These are phyloP conservation scores for Diophrys appendiculata DNA, from an alignment of 73 alveolate genomes.

Conservation along the genomic window DNA sequence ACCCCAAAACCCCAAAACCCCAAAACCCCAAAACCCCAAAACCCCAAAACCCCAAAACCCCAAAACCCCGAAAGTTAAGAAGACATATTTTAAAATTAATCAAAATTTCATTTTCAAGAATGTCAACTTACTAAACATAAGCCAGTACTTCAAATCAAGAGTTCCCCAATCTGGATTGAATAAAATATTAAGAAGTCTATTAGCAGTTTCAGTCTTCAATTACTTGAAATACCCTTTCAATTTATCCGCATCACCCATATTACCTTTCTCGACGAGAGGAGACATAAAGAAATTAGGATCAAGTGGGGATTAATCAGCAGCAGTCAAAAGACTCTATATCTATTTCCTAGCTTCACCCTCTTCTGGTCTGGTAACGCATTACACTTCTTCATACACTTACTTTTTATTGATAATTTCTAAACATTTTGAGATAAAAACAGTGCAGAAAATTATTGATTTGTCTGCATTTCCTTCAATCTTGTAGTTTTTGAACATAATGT, in stretches of 20 bases:
- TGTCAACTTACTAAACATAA: conserved; percentile 54
- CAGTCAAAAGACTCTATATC: conserved; percentile 28
- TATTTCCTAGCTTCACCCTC: conserved; percentile 49
- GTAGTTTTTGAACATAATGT: conserved; percentile 71
- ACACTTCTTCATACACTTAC: conserved; percentile 17
- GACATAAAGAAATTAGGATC: conserved; percentile 57
- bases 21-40: too few relatives aligned
- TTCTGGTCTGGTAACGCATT: too few relatives aligned
- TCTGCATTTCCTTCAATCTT: conserved; percentile 74
- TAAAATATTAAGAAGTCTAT: conserved; percentile 38
- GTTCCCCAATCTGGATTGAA: conserved; percentile 42
- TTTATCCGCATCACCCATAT: conserved; percentile 49
- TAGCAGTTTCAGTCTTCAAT: conserved; percentile 47
- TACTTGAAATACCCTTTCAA: conserved; percentile 40
- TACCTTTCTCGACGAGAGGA: conserved; percentile 22
- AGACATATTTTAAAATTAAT: too few relatives aligned
- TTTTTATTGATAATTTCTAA: conserved; percentile 50
- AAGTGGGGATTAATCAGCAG: conserved; percentile 43
- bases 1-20: too few relatives aligned
- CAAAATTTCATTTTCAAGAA: too few relatives aligned
- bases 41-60: too few relatives aligned
- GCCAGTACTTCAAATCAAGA: conserved; percentile 67
- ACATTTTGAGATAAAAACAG: conserved; percentile 70
- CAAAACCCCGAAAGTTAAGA: too few relatives aligned
- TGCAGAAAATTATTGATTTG: conserved; percentile 60